phyloP scores from a whole-genome alignment of 1,284 basidiomycete species.

The Termitomyces sp. region DNA sequence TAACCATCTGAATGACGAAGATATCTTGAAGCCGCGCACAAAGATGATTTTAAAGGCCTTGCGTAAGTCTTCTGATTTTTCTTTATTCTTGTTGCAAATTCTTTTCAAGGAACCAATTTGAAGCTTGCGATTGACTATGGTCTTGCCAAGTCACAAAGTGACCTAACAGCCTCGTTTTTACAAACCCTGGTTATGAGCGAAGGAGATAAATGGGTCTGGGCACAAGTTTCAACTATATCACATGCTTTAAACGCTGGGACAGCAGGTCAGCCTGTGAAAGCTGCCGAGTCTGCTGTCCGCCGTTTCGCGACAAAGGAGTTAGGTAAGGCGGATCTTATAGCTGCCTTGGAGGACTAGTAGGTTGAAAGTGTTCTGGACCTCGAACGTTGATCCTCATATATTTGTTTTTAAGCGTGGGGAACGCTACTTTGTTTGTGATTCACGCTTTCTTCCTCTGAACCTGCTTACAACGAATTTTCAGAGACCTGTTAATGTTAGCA shows the following conservation, averaged over 20 bases:
- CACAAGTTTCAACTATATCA: conserved; percentile 54
- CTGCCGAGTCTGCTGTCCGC: conserved; percentile 61
- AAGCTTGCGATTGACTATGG: conserved; percentile 82
- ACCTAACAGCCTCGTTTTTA: conserved; percentile 76
- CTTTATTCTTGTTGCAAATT: conserved; percentile 6
- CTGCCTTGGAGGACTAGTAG: conserved; percentile 78
- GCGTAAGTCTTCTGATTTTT: conserved; percentile 39
- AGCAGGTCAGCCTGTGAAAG: conserved; percentile 61
- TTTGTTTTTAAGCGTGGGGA: conserved; percentile 53
- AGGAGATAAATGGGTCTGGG: conserved; percentile 73
- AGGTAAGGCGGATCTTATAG: conserved; percentile 70
- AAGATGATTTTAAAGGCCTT: conserved; percentile 67
- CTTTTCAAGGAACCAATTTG: conserved; percentile 55
- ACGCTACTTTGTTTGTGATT: conserved; percentile 56
- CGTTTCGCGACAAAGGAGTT: conserved; percentile 75
- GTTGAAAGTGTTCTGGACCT: conserved; percentile 7
- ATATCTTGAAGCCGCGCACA: conserved; percentile 58
- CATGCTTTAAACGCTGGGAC: conserved; percentile 59
- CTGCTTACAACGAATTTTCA: conserved; percentile 11
- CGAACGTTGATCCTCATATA: conserved; percentile 3
- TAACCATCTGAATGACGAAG: conserved; percentile 70
- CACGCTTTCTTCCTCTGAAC: neutral
- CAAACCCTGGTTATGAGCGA: conserved; percentile 85
- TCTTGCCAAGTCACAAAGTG: conserved; percentile 68
- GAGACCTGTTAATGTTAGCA: conserved; percentile 66